A percentile compares a stretch with the other conserved stretches of the same genome.
Evolutionary conservation across 1,284 basidiomycete genomes (phyloP).

Genomic region (Ustanciosporium gigantosporum): DNA sequence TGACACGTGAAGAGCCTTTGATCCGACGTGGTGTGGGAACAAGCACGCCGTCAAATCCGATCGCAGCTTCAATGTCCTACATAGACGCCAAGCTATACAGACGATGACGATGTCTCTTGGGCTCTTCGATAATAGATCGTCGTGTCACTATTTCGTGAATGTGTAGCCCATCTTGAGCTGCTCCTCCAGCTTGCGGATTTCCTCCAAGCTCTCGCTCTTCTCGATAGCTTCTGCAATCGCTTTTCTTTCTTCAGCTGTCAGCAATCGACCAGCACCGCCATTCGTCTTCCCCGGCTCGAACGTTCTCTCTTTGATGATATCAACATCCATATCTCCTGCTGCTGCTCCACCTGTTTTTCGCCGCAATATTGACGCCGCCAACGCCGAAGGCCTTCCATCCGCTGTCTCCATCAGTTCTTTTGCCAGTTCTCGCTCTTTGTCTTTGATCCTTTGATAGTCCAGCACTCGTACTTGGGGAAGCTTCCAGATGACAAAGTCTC

Average conservation of each 20-base stretch:
- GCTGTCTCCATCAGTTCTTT: slow-evolving; percentile 46
- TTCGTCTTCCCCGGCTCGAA: slow-evolving; percentile 58
- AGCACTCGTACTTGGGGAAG: slow-evolving; percentile 76
- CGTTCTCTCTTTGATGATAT: slow-evolving; percentile 65
- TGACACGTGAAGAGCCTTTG: too few species aligned
- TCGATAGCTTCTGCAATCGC: slow-evolving; percentile 87
- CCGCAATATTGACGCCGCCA: slow-evolving; percentile 65
- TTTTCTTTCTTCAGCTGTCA: slow-evolving; percentile 90
- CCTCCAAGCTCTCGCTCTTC: slow-evolving; percentile 82
- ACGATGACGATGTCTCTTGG: too few species aligned
- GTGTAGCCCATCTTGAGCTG: slow-evolving; percentile 52
- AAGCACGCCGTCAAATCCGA: too few species aligned
- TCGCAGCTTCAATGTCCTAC: too few species aligned
- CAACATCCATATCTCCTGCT: slow-evolving; percentile 60
- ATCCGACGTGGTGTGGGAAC: too few species aligned
- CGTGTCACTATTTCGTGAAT: slow-evolving; percentile 1
- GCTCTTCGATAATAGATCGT: too few species aligned
- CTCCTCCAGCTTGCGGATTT: slow-evolving; percentile 55
- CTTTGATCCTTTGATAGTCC: slow-evolving; percentile 94
- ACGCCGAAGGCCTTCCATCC: slow-evolving; percentile 42
- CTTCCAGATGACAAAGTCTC: slow-evolving; percentile 75
- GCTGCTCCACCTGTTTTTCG: slow-evolving; percentile 71
- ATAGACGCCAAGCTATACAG: too few species aligned
- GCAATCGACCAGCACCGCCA: slow-evolving; percentile 69
- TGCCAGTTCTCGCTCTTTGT: slow-evolving; percentile 66